Evolutionary conservation across 495 filamentous ascomycete species (phyloP), one percentile per base, ranked within the genome.

Genomic region (Aspergillus coremiiformis): DNA sequence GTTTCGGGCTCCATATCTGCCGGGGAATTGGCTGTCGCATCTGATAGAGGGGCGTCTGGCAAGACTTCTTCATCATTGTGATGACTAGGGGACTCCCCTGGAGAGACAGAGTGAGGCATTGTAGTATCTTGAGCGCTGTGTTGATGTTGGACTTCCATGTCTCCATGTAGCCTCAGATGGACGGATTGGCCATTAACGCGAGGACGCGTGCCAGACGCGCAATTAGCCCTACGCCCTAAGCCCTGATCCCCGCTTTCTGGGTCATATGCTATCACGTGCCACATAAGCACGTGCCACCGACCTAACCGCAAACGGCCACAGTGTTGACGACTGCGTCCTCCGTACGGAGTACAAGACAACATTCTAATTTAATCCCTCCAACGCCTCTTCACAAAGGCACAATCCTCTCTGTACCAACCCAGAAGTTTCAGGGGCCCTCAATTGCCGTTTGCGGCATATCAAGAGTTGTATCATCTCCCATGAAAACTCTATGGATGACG

Each of bases 41-140:
- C 55, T 12, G 51, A 54, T 15, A 54, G 42, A 14, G 71, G 66
- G 11, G 71, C 73, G 57, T 76, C 73, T 19, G 67, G 67, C n/a
- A 74, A 56, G 15, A 63, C 52, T 41, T 72, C 72, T 0, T 70
- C 65, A 51, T 73, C 62, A 17, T 64, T 59, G 26, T 48, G 56
- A n/a, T 45, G 61, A 29, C 56, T 30, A 19, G 54, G 52, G 35
- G 64, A 64, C 17, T 47, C 57, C 46, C 64, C 58, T 6, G 75
- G 65, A 3, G 77, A 71, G 29, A 76, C 54, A 15, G 78, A 78
- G 57, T 82, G 78, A 49, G 79, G 77, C 79, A 82, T 82, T 44
- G 26, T 62, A 58, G 47, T 39, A 17, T 32, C 21, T 52, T 26
- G 27, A 44, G 22, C n/a, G 2, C 24, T 20, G 45, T 5, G 42